These are phyloP conservation scores for Striga asiatica DNA, from an alignment of 257 asterid genomes.

Conservation along the genomic window DNA sequence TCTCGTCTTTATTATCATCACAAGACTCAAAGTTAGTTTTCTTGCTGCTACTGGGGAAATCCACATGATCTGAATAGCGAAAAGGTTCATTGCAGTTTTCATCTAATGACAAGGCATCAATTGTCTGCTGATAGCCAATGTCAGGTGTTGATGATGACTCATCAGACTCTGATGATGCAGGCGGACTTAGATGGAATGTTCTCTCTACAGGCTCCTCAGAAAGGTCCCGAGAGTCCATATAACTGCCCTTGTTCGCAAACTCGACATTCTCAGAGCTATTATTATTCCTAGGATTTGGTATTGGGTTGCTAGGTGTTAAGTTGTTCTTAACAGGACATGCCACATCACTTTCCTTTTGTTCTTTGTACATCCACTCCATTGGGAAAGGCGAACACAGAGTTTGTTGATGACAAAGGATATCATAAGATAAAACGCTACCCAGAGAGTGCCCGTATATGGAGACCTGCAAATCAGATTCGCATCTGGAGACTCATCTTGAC, in stretches of 20 bases:
- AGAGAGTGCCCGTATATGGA: constrained; percentile 90
- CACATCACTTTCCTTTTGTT: constrained; percentile 29
- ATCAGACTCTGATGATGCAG: constrained; percentile 53
- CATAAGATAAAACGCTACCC: constrained; percentile 92
- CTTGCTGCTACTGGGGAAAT: constrained; percentile 20
- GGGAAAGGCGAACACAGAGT: constrained; percentile 64
- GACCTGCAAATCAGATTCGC: constrained; percentile 38
- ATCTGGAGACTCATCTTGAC: constrained; percentile 6
- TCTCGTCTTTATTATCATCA: constrained; percentile 30
- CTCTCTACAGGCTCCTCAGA: constrained; percentile 35
- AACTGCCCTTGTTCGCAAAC: constrained; percentile 20
- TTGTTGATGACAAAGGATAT: constrained; percentile 95
- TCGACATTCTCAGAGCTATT: constrained; percentile 24
- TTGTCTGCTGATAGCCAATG: constrained; percentile 17
- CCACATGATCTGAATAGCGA: constrained; percentile 18
- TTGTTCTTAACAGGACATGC: constrained; percentile 18
- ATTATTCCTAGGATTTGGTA: constrained; percentile 23
- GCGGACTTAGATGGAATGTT: constrained; percentile 43
- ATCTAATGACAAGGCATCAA: constrained; percentile 28
- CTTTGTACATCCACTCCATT: constrained; percentile 78
- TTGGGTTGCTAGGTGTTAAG: constrained; percentile 22
- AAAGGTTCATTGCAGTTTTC: constrained; percentile 25
- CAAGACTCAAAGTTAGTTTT: constrained; percentile 20
- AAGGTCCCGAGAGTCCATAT: constrained; percentile 22
- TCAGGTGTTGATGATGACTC: constrained; percentile 21